phyloP scores from a whole-genome alignment of 345 rosid genomes.

The Gynandropsis gynandra region DNA sequence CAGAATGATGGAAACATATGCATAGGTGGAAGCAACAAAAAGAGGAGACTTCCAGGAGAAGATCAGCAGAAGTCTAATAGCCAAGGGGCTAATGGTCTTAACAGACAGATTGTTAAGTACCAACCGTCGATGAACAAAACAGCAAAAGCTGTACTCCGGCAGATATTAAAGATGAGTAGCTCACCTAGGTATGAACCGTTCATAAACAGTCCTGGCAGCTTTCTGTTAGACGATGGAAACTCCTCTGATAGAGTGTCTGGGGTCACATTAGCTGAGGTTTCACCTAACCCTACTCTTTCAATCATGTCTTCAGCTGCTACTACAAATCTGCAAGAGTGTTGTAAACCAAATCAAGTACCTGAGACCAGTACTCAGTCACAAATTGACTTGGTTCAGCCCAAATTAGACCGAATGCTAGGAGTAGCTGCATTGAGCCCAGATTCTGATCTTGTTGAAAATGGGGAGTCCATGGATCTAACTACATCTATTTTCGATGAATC shows the following conservation, averaged over 20 bases:
- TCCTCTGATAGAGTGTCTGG: constrained; percentile 37
- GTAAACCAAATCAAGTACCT: constrained; percentile 21
- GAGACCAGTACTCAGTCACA: constrained; percentile 16
- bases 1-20: constrained; percentile 37
- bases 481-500: constrained; percentile 36
- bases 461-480: constrained; percentile 40
- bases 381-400: constrained; percentile 21
- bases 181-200: constrained; percentile 41
- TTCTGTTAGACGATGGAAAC: constrained; percentile 38
- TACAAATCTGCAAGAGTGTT: constrained; percentile 14
- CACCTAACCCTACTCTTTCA: constrained; percentile 35
- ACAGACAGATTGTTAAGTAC: constrained; percentile 68
- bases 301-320: constrained; percentile 19
- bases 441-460: constrained; percentile 34
- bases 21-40: constrained; percentile 59
- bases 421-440: constrained; percentile 28
- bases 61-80: constrained; percentile 39
- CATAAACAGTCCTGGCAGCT: constrained; percentile 21
- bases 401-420: constrained; percentile 27
- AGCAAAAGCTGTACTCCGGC: constrained; percentile 57
- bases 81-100: constrained; percentile 34
- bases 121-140: constrained; percentile 66
- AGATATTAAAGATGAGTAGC: constrained; percentile 48
- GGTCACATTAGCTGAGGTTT: constrained; percentile 39
- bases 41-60: constrained; percentile 63